These are phyloP conservation scores for Thermomyces lanuginosus DNA, from an alignment of 2,329 filamentous ascomycete species.

Conservation along the genomic window DNA sequence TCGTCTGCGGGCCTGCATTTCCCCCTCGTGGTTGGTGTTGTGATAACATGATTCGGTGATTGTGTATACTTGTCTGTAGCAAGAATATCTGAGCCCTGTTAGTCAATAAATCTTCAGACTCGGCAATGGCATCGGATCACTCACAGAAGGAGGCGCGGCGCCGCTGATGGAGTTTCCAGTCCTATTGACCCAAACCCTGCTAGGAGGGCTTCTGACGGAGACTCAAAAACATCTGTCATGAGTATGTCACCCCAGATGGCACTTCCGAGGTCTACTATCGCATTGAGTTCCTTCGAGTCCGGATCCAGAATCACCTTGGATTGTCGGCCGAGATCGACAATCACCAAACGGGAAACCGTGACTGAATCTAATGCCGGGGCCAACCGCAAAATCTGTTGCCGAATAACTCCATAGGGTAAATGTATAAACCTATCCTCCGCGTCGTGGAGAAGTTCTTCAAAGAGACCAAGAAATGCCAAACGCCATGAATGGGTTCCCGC, in stretches of 20 bases:
- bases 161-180: conserved; percentile 10
- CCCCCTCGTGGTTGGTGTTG: conserved; percentile 17
- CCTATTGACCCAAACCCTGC: conserved; percentile 21
- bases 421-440: conserved; percentile 43
- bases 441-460: conserved; percentile 39
- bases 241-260: conserved; percentile 41
- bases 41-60: conserved; percentile 26
- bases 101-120: conserved; percentile 2
- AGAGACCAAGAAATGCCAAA: conserved; percentile 35
- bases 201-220: conserved; percentile 18
- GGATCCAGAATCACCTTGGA: conserved; percentile 38
- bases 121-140: conserved; percentile 6
- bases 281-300: conserved; percentile 31
- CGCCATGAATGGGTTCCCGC: conserved; percentile 36
- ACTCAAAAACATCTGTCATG: conserved; percentile 35
- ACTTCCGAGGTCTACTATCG: conserved; percentile 37
- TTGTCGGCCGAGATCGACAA: conserved; percentile 33
- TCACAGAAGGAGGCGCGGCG: conserved; percentile 20
- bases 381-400: conserved; percentile 32
- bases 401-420: conserved; percentile 39
- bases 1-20: conserved; percentile 21
- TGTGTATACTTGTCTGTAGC: conserved; percentile 21
- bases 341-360: conserved; percentile 34
- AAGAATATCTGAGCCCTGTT: conserved; percentile 18
- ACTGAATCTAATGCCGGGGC: conserved; percentile 34